Conservation (phyloP, 1,284 basidiomycete species). For the Trametes versicolor region DNA sequence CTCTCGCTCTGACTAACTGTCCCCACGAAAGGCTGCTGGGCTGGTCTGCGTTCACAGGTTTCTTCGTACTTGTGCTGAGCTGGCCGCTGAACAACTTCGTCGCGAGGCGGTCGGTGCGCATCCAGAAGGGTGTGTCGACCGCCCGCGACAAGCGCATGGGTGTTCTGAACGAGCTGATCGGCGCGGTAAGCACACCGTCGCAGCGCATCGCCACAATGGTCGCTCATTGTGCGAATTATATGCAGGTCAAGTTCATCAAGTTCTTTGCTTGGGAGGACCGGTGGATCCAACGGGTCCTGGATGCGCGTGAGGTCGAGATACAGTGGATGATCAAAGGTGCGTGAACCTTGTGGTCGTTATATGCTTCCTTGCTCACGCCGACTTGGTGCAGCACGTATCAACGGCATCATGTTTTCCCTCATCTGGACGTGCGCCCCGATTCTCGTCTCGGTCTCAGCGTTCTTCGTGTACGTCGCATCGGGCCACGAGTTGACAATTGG, state of each 20-base stretch:
- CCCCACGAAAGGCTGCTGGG: constrained; percentile 74
- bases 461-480: constrained; percentile 67
- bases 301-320: constrained; percentile 69
- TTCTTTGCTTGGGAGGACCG: constrained; percentile 87
- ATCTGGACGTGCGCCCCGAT: constrained; percentile 76
- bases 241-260: constrained; percentile 83
- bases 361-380: background rate
- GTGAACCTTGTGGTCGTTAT: background rate
- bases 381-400: constrained; percentile 61
- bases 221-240: background rate
- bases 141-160: constrained; percentile 88
- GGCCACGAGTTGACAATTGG: constrained; percentile 75
- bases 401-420: constrained; percentile 68
- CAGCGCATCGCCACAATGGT: background rate
- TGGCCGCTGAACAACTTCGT: constrained; percentile 81
- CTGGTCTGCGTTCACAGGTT: constrained; percentile 85
- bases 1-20: constrained; percentile 7
- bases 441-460: constrained; percentile 74
- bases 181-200: constrained; percentile 53
- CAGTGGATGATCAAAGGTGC: constrained; percentile 71
- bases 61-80: constrained; percentile 77
- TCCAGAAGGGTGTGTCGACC: constrained; percentile 77
- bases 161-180: constrained; percentile 87
- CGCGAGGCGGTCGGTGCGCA: constrained; percentile 68
- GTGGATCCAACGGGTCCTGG: constrained; percentile 72